phyloP scores from a whole-genome alignment of 805 yeast species.

The Grigorovia yakushimaensis region DNA sequence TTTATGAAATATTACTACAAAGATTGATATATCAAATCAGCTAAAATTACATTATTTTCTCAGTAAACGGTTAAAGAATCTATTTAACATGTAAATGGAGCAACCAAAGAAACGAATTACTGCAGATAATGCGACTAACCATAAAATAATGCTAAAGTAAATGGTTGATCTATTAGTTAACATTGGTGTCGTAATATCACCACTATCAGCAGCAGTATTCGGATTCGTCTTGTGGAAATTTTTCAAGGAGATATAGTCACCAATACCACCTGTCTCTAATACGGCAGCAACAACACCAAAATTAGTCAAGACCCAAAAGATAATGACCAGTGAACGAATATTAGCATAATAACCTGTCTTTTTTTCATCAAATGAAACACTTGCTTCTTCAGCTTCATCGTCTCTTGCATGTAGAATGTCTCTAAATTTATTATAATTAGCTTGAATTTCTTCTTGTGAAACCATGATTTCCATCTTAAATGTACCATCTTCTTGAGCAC shows the following conservation, averaged over 20 bases:
- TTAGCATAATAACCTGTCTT: slow-evolving; percentile 83
- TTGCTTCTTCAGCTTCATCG: slow-evolving; percentile 27
- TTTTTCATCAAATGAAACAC: slow-evolving; percentile 37
- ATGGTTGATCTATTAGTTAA: slow-evolving; percentile 41
- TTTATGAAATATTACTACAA: neutral
- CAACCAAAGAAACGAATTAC: slow-evolving; percentile 75
- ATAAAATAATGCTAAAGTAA: slow-evolving; percentile 74
- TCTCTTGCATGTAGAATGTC: slow-evolving; percentile 40
- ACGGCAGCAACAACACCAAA: slow-evolving; percentile 75
- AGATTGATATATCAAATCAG: neutral
- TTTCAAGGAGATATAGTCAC: slow-evolving; percentile 29
- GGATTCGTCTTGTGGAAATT: slow-evolving; percentile 3
- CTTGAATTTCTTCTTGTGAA: slow-evolving; percentile 65
- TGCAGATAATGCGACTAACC: slow-evolving; percentile 91
- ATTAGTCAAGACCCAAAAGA: slow-evolving; percentile 83
- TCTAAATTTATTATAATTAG: slow-evolving; percentile 56
- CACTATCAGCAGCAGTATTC: slow-evolving; percentile 5
- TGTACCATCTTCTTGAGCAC: slow-evolving; percentile 54
- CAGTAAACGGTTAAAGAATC: slow-evolving; percentile 22
- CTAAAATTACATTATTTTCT: slow-evolving; percentile 2
- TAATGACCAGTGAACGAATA: slow-evolving; percentile 79
- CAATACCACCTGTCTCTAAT: slow-evolving; percentile 72
- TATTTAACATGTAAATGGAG: slow-evolving; percentile 40
- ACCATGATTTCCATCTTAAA: slow-evolving; percentile 69
- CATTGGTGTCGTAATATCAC: slow-evolving; percentile 13